Evolutionary conservation across 352 stramenopile genomes (phyloP).

Genomic region (Phytophthora foliorum): DNA sequence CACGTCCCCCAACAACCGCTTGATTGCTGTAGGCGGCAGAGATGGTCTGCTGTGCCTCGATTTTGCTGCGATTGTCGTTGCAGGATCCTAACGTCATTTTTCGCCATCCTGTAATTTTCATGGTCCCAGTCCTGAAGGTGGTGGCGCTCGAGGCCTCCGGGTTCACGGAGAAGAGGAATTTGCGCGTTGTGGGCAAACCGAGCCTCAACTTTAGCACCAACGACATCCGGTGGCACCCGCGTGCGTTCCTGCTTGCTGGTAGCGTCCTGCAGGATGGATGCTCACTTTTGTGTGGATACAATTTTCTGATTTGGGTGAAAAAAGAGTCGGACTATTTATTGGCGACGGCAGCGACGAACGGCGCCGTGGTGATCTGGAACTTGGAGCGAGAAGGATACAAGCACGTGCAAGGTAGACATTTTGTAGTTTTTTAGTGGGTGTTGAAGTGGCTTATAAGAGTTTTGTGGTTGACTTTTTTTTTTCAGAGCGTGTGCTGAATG

Average conservation of each 20-base stretch:
- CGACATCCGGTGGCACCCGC: slow-evolving; percentile 90
- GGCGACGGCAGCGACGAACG: slow-evolving; percentile 88
- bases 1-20: slow-evolving; percentile 82
- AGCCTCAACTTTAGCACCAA: slow-evolving; percentile 92
- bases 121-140: slow-evolving; percentile 77
- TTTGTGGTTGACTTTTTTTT: slow-evolving; percentile 3
- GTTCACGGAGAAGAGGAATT: slow-evolving; percentile 88
- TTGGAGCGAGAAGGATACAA: slow-evolving; percentile 90
- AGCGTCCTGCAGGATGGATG: background rate
- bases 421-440: background rate
- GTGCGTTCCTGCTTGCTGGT: slow-evolving; percentile 41
- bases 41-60: slow-evolving; percentile 54
- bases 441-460: background rate
- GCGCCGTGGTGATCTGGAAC: slow-evolving; percentile 90
- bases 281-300: slow-evolving; percentile 13
- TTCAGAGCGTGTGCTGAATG: slow-evolving; percentile 81
- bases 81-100: slow-evolving; percentile 1
- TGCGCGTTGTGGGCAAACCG: slow-evolving; percentile 80
- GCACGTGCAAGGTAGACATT: slow-evolving; percentile 84
- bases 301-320: background rate
- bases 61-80: background rate
- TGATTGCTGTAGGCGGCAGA: slow-evolving; percentile 86
- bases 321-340: slow-evolving; percentile 88
- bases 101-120: slow-evolving; percentile 1
- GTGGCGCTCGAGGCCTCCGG: slow-evolving; percentile 79